These are phyloP conservation scores for Brassica carinata DNA, from an alignment of 345 rosid genomes.

Conservation along the genomic window DNA sequence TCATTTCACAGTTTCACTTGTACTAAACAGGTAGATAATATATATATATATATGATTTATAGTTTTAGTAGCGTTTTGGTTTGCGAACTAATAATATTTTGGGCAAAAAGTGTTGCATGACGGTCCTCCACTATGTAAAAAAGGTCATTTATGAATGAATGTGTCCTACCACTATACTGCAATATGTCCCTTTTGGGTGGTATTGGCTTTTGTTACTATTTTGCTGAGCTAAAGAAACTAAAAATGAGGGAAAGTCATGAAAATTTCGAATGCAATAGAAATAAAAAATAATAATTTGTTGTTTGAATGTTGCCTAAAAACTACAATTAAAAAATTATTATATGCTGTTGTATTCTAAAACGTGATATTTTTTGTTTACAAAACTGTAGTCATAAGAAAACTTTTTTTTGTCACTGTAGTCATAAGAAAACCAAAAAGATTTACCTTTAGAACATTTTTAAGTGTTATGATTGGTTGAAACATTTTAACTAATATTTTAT, in stretches of 20 bases:
- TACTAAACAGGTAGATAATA: neutral
- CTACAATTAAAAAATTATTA: no score
- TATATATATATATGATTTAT: neutral
- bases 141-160: constrained; percentile 20
- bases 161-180: constrained; percentile 26
- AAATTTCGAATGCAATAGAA: neutral
- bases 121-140: constrained; percentile 1
- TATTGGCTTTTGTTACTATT: constrained; percentile 11
- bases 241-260: neutral
- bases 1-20: neutral
- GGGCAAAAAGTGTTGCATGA: neutral
- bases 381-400: no score
- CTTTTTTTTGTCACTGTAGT: no score
- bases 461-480: no score
- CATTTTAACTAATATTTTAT: no score
- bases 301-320: no score
- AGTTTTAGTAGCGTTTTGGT: neutral
- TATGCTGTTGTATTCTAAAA: no score
- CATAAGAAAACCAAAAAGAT: no score
- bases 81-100: neutral
- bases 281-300: no score
- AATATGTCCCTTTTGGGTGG: constrained; percentile 12
- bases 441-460: no score
- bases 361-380: no score
- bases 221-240: neutral